Percentiles rank a stretch among this genome's conserved stretches.
These are phyloP conservation scores for Gnaphalium uliginosum DNA, from an alignment of 129 eudicot species.

Conservation along the genomic window DNA sequence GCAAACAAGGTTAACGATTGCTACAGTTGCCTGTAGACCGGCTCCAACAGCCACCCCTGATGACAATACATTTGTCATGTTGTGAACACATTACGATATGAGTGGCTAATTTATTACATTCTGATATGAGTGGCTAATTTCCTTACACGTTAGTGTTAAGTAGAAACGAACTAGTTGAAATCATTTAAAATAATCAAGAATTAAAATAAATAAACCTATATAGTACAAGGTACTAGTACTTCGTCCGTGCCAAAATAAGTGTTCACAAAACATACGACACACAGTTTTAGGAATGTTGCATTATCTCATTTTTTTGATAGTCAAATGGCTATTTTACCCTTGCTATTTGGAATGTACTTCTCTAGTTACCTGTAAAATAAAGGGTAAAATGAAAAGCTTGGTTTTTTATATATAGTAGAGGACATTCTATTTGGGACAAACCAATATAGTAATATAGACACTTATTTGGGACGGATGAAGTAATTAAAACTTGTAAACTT, in stretches of 20 bases:
- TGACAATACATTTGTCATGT: not conserved
- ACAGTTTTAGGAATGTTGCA: not conserved
- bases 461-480: not conserved
- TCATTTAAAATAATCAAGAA: too few species aligned
- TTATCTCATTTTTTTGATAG: too few species aligned
- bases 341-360: not conserved
- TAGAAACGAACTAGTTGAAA: not conserved
- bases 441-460: not conserved
- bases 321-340: not conserved
- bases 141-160: not conserved
- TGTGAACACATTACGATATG: not conserved
- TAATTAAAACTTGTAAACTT: not conserved
- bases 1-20: constrained; percentile 59
- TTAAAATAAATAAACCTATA: not conserved
- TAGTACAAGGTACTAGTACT: not conserved
- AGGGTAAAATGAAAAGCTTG: not conserved
- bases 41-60: constrained; percentile 87
- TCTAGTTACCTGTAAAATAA: not conserved
- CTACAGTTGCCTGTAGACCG: constrained; percentile 66
- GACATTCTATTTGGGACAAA: too few species aligned
- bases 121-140: not conserved
- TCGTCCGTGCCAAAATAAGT: not conserved
- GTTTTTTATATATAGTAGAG: too few species aligned
- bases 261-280: not conserved
- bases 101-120: not conserved